Percentiles rank a stretch among this genome's conserved stretches.
Conservation (phyloP, 495 filamentous ascomycete species). For the Daldinia decipiens region DNA sequence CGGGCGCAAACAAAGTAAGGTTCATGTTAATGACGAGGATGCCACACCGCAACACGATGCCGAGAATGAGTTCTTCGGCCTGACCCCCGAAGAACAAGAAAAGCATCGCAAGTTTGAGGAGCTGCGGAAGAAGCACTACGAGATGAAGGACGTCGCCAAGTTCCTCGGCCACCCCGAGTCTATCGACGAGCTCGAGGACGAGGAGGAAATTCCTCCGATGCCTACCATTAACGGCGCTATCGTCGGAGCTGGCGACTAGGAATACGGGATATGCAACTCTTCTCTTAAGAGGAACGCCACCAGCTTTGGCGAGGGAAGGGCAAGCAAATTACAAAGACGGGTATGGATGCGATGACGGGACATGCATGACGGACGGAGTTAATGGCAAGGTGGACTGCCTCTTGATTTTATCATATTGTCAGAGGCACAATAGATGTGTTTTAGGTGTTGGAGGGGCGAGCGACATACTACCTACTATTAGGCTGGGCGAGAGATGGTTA, state of each 20-base stretch:
- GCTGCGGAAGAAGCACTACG: constrained; percentile 94
- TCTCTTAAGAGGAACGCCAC: constrained; percentile 6
- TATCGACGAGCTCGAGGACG: constrained; percentile 60
- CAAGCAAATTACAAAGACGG: constrained; percentile 13
- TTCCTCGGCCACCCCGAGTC: constrained; percentile 78
- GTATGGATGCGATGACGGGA: constrained; percentile 16
- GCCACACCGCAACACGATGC: constrained; percentile 58
- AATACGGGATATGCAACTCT: constrained; percentile 14
- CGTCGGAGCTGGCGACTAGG: constrained; percentile 46
- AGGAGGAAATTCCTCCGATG: constrained; percentile 50
- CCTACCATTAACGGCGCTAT: constrained; percentile 50
- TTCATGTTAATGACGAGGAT: constrained; percentile 72
- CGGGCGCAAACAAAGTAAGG: constrained; percentile 69
- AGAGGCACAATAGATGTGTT: constrained; percentile 33
- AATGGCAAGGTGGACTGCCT: constrained; percentile 30
- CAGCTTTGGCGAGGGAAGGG: constrained; percentile 6
- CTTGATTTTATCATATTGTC: constrained; percentile 25
- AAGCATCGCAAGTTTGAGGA: constrained; percentile 93
- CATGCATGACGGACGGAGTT: constrained; percentile 43
- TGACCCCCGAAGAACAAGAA: constrained; percentile 81
- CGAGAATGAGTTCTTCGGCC: constrained; percentile 66
- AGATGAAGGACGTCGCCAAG: constrained; percentile 95
- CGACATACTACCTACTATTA: constrained; percentile 12
- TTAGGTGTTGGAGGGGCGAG: constrained; percentile 29
- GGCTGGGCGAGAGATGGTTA: constrained; percentile 9